Evolutionary conservation across 805 yeast genomes (phyloP), one percentile per base, ranked within the genome.

Genomic region (Zygoascus tannicola): DNA sequence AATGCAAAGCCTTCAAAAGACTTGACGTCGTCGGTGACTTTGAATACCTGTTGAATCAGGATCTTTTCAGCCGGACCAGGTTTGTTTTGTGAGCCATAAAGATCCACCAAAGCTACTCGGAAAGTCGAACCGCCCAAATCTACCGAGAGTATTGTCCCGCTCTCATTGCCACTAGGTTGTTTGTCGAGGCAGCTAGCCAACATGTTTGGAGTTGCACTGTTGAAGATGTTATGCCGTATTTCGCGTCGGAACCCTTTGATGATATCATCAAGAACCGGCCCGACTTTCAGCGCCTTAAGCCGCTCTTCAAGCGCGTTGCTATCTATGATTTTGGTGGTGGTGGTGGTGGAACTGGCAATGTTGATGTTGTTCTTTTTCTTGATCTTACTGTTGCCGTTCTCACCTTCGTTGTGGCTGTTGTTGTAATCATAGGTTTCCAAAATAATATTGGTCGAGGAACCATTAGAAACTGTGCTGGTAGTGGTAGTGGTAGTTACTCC

Each of bases 111-210:
- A 52, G 94, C 85, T n/a, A 85, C 90, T 57, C 95, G 71, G 62
- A 87, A 81, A 53, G 86, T 85, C 39, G 95, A 85, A 36, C 96
- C 96, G 48, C 97, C 97, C 40, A 87, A 69, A 59, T 87, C 95
- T 4, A 90, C 88, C 44, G 95, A 94, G 44, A 86, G 65, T 46
- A 70, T 74, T 34, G 81, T 67, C 30, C 96, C 96, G 39, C 64
- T 64, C 59, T 87, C 95, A 35, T 73, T 67, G 30, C 96, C 95
- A 28, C 71, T 74, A 21, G 96, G 97, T 50, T 81, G 71, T 5
- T 73, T 70, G 3, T 87, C 80, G 19, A 85, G 86, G 56, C 65
- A 86, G 1, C 94, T 74, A 32, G 95, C 95, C 49, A 85, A 79
- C 96, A 87, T 87, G 19, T 50, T 40, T 3, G 50, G 45, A 4